Evolutionary conservation across 495 filamentous ascomycete genomes (phyloP), one percentile per base, ranked within the genome.

Genomic region (Staphylotrichum tortipilum): DNA sequence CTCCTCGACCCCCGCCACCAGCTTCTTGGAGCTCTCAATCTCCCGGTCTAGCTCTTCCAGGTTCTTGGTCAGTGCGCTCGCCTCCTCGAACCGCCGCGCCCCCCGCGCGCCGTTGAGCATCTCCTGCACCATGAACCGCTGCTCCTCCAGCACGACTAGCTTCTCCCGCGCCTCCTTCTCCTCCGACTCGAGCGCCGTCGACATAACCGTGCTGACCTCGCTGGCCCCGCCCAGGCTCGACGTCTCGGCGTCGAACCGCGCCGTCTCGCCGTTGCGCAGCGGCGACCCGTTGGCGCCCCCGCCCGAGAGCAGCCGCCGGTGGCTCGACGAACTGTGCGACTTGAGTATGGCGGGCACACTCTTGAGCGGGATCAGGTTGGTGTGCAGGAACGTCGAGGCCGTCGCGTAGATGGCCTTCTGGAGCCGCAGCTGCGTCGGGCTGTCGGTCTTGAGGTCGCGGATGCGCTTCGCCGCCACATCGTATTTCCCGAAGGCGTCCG

Each of bases 291-390:
- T 56, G 15, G 68, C 72, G 6, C 61, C 51, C n/a, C n/a, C n/a
- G 31, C 55, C 58, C 6, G 70, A 57, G 0, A 66, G 52, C 38
- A 72, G 51, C 28, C 71, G 50, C 57, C 67, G 54, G 66, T 69
- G 66, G 55, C 67, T 35, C 1, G 60, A n/a, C n/a, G n/a, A 53
- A 0, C 80, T 74, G 17, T 79, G 69, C 14, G 78, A 78, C 47
- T 85, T 89, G 26, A 96, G 71, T 40, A 95, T 72, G 55, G 85
- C 85, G 0, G 90, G 92, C 0, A 96, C 73, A 8, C 82, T 80
- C 66, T 95, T 94, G 12, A 98, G 70, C 1, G 92, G 88, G 12
- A 98, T 76, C 83, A 98, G 91, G 55, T 98, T 88, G 23, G 90
- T 72, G 57, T 92, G 88, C 1, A 98, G 70, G 60, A 98, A 96